phyloP scores from a whole-genome alignment of 345 rosid genomes.

The Corchorus capsularis region DNA sequence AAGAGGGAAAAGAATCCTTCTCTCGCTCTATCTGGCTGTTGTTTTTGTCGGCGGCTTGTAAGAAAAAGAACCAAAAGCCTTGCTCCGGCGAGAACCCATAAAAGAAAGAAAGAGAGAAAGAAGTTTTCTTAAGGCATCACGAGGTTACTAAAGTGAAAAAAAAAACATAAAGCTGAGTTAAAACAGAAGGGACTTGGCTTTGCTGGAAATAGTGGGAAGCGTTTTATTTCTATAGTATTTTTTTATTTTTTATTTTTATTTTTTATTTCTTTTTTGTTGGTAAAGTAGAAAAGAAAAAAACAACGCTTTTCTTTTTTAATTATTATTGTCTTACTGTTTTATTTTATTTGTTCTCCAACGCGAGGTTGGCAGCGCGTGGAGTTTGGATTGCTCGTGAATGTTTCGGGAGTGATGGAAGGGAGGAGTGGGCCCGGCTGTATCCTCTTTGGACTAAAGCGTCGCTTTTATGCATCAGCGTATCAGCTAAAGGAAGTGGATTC shows the following conservation, averaged over 20 bases:
- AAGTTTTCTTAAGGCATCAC: conserved; percentile 19
- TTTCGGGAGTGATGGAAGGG: neutral
- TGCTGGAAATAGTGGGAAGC: conserved; percentile 25
- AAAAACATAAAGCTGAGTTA: conserved; percentile 22
- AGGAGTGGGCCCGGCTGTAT: neutral
- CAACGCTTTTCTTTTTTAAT: no score
- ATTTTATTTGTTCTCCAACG: neutral
- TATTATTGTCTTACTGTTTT: neutral
- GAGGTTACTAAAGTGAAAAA: conserved; percentile 20
- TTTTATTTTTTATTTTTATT: neutral
- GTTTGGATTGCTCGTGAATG: neutral
- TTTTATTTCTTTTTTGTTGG: neutral
- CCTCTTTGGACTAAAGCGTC: neutral
- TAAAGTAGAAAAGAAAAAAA: neutral
- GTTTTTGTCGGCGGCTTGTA: conserved; percentile 9
- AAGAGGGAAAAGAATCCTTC: neutral
- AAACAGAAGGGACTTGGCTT: conserved; percentile 22
- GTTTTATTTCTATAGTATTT: conserved; percentile 23
- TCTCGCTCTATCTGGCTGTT: conserved; percentile 18
- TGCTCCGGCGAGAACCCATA: conserved; percentile 49
- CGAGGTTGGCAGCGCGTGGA: neutral
- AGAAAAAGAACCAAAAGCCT: conserved; percentile 24
- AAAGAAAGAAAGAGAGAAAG: conserved; percentile 1
- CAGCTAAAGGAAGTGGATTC: neutral
- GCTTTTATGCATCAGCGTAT: neutral